Percentiles rank a stretch among this genome's conserved stretches.
Evolutionary conservation across 768 basidiomycete species (phyloP).

Genomic region (Leccinellum luteum): DNA sequence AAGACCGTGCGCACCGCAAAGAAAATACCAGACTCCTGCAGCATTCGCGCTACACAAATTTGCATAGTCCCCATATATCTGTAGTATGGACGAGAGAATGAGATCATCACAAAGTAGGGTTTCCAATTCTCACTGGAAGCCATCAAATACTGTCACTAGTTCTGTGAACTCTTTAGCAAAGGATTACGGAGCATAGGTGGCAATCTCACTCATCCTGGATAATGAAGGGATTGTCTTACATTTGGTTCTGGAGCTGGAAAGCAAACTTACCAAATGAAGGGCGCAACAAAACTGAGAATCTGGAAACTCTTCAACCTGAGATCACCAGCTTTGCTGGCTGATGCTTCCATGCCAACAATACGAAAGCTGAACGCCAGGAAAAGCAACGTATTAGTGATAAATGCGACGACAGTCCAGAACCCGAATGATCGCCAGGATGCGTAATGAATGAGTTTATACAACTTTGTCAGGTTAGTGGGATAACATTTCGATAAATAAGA

Average conservation of each 20-base stretch:
- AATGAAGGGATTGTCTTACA: not conserved
- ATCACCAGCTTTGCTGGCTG: constrained; percentile 34
- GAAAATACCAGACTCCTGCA: constrained; percentile 90
- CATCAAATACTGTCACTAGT: constrained; percentile 77
- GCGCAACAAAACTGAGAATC: constrained; percentile 82
- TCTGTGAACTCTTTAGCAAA: constrained; percentile 39
- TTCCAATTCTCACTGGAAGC: constrained; percentile 56
- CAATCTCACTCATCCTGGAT: constrained; percentile 74
- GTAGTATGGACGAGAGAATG: not conserved
- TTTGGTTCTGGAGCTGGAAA: not conserved
- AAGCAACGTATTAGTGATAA: constrained; percentile 73
- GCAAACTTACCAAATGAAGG: constrained; percentile 74
- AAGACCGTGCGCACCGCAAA: constrained; percentile 59
- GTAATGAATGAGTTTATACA: constrained; percentile 68
- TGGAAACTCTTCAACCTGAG: constrained; percentile 77
- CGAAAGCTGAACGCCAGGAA: constrained; percentile 74
- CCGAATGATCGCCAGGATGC: constrained; percentile 79
- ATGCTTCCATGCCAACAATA: constrained; percentile 47
- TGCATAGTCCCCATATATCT: constrained; percentile 92
- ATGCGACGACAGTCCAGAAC: constrained; percentile 72
- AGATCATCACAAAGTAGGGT: not conserved
- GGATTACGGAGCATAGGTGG: not conserved
- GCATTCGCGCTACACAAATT: constrained; percentile 89
- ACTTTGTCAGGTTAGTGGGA: constrained; percentile 37
- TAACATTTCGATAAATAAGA: not conserved